A percentile compares a stretch with the other conserved stretches of the same genome.
Evolutionary conservation across 2,329 filamentous ascomycete species (phyloP).

Genomic region (Pseudofabraea citricarpa): DNA sequence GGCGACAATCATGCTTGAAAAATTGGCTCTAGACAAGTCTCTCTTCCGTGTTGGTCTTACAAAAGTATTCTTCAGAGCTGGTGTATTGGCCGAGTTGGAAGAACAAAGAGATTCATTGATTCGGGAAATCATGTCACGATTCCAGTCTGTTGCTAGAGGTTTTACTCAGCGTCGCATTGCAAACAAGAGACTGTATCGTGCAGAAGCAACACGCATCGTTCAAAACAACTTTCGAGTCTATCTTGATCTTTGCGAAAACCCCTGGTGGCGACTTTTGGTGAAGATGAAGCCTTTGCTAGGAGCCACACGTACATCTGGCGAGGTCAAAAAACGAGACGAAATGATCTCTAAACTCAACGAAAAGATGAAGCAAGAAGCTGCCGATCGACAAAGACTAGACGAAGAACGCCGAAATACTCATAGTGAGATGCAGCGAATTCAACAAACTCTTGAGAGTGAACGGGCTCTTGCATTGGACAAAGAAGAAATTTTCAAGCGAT

Average conservation of each 20-base stretch:
- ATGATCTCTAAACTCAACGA: conserved; percentile 84
- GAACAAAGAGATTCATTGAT: conserved; percentile 92
- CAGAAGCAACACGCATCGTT: conserved; percentile 91
- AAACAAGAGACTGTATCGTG: conserved; percentile 89
- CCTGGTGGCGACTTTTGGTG: conserved; percentile 95
- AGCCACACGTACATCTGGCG: conserved; percentile 82
- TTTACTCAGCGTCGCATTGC: conserved; percentile 84
- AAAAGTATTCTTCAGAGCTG: conserved; percentile 97
- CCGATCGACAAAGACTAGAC: conserved; percentile 74
- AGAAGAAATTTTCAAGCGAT: conserved; percentile 97
- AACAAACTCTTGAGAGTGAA: conserved; percentile 93
- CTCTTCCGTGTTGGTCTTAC: conserved; percentile 92
- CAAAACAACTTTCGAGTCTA: conserved; percentile 93
- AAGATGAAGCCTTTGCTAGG: conserved; percentile 95
- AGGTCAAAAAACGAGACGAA: conserved; percentile 92
- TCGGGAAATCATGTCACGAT: conserved; percentile 85
- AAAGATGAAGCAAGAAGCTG: conserved; percentile 73
- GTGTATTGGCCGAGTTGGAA: conserved; percentile 93
- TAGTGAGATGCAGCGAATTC: conserved; percentile 80
- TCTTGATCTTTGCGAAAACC: conserved; percentile 80
- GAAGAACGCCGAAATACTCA: conserved; percentile 88
- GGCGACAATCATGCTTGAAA: conserved; percentile 82
- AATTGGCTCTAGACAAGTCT: conserved; percentile 76
- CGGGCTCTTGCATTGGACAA: conserved; percentile 94
- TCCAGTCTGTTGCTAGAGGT: conserved; percentile 88